phyloP scores from a whole-genome alignment of 2,329 filamentous ascomycete genomes.

The Aphanocladium album region DNA sequence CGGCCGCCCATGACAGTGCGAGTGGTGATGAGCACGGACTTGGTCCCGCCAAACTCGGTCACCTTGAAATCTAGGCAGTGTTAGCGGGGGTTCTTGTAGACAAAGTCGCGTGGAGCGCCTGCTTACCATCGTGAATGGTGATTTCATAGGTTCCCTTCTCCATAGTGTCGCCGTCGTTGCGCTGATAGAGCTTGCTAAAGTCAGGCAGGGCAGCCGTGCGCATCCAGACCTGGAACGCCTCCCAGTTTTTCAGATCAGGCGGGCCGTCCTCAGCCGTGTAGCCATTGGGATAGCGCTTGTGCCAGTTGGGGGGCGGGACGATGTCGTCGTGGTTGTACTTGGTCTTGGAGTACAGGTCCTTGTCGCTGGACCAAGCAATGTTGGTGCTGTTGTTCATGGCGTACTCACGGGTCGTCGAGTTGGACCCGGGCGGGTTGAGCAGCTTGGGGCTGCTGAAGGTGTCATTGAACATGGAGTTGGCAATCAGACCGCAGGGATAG shows the following conservation, averaged over 20 bases:
- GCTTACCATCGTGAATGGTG: slow-evolving; percentile 71
- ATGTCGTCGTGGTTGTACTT: slow-evolving; percentile 62
- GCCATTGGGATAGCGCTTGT: slow-evolving; percentile 59
- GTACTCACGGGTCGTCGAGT: slow-evolving; percentile 50
- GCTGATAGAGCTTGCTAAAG: slow-evolving; percentile 87
- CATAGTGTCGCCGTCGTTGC: slow-evolving; percentile 72
- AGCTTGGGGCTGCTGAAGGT: slow-evolving; percentile 65
- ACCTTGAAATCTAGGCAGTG: slow-evolving; percentile 68
- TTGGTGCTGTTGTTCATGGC: slow-evolving; percentile 66
- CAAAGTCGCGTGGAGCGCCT: too few species aligned
- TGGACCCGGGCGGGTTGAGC: slow-evolving; percentile 43
- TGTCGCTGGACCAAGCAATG: slow-evolving; percentile 85
- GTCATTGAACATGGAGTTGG: slow-evolving; percentile 97
- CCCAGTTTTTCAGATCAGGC: slow-evolving; percentile 68
- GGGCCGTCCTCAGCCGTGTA: slow-evolving; percentile 63
- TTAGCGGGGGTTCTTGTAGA: background rate
- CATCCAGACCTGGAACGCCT: slow-evolving; percentile 98
- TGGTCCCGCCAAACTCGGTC: slow-evolving; percentile 73
- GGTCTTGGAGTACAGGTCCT: slow-evolving; percentile 68
- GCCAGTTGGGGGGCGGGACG: slow-evolving; percentile 84
- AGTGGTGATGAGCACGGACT: slow-evolving; percentile 84
- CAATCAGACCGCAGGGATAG: slow-evolving; percentile 93
- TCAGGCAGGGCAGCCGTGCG: slow-evolving; percentile 87
- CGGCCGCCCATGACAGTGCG: slow-evolving; percentile 89
- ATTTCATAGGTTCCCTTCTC: slow-evolving; percentile 67